A percentile compares a stretch with the other conserved stretches of the same genome.
These are phyloP conservation scores for Tolypocladium nubicola DNA, from an alignment of 2,329 filamentous ascomycete genomes.

Conservation along the genomic window DNA sequence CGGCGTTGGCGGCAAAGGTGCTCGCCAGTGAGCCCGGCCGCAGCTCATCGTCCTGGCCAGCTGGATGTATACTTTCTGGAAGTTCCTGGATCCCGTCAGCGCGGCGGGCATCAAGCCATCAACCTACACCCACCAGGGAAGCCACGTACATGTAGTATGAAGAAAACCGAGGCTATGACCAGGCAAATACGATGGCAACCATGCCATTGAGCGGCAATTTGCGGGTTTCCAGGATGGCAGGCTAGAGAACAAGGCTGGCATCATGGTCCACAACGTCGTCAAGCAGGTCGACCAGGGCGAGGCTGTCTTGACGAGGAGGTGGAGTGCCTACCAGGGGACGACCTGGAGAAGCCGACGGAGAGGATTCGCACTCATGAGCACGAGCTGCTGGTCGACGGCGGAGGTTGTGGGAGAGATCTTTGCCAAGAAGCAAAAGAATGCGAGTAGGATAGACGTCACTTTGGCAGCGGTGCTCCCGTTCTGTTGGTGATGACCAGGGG, in stretches of 20 bases:
- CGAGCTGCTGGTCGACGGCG: conserved; percentile 61
- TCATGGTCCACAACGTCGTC: conserved; percentile 85
- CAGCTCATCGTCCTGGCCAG: conserved; percentile 73
- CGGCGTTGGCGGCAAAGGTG: conserved; percentile 59
- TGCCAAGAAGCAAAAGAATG: neutral
- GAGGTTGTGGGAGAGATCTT: conserved; percentile 32
- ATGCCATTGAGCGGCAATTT: conserved; percentile 70
- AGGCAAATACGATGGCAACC: conserved; percentile 65
- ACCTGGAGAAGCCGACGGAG: conserved; percentile 54
- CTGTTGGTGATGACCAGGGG: neutral
- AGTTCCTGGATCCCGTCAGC: conserved; percentile 60
- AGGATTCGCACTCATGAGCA: conserved; percentile 72
- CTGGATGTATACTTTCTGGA: conserved; percentile 76
- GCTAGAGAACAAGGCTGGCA: conserved; percentile 58
- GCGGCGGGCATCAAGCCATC: conserved; percentile 56
- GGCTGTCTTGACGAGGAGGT: conserved; percentile 46
- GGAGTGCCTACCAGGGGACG: conserved; percentile 49
- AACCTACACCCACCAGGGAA: conserved; percentile 66
- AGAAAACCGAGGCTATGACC: conserved; percentile 9
- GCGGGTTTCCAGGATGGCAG: conserved; percentile 55
- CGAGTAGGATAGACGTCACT: no score
- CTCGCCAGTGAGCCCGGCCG: conserved; percentile 45
- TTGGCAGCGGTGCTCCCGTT: no score
- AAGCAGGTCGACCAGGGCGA: conserved; percentile 69
- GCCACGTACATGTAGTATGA: no score